Evolutionary conservation across 75 land plant species (phyloP), one percentile per base, ranked within the genome.

Genomic region (Gnetum montanum): DNA sequence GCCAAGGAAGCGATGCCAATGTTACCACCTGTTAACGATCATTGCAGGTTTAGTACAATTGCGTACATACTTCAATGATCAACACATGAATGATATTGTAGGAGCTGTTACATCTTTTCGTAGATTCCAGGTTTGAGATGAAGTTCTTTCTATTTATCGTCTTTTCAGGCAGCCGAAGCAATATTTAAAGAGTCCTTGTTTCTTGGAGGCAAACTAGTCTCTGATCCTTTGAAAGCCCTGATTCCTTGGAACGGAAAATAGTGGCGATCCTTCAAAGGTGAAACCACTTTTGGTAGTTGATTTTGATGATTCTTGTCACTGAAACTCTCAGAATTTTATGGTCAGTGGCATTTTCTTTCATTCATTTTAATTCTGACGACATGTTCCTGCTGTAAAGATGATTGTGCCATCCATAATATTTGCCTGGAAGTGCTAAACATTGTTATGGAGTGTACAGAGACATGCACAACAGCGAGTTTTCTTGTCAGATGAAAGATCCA

Each of bases 1-100:
- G 48, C 68, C 19, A 71, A 70, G 49, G 36, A 31, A 48, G 51
- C 65, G 8, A 75, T 75, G 78, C 78, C 78, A 46, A 71, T 76
- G 1, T 75, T 55, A 27, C 78, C 78, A 2, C 58, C 71, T 8
- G 29, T 66, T 10, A 75, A 68, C 48, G 78, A 75, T 35, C 78
- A 75, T 46, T 64, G 71, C 29, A 66, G 71, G 71, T 69, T 66
- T 15, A 41, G 13, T 15, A 15, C 16, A n/a, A n/a, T n/a, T 41
- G n/a, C 43, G 18, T 18, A 15, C 43, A 2, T 1, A 15, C 16
- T 41, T 18, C 43, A 40, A 16, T 11, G n/a, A 13, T 40, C 16
- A 40, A 3, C 13, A 2, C 16, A 40, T 40, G 12, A 40, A 13
- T 40, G 16, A 40, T 40, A 40, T 40, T 13, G 13, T 4, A 13